Base-by-base conservation (phyloP, 305 asterid genomes). In the Fraxinus nigra region DNA sequence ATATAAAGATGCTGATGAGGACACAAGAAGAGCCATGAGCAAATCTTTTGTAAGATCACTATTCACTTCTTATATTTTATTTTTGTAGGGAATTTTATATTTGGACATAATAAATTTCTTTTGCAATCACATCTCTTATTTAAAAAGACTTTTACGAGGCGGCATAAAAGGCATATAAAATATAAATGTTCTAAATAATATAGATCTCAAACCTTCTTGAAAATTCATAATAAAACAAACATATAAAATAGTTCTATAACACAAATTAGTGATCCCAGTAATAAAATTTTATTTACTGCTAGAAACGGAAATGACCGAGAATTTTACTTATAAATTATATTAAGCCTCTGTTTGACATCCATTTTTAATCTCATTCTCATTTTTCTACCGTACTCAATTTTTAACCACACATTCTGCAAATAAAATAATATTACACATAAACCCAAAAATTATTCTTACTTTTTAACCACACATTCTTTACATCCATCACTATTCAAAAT, bases 11-110 rank as follows among this genome's bases (percentile, higher is more conserved):
- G 96, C 99, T 8, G 98, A 94, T 11, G 99, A 96, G 88, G 99
- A 96, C 87, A 87, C 97, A 0, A 88, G 93, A 83, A 87, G 99
- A 87, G 99, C 99, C 78, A 96, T 96, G 99, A 92, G 91, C 94
- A 96, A 96, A 89, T 96, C 99, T 56, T 96, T 94, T 78, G 99
- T 96, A 91, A 90, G 98, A 61, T 85, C 74, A 4, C 28, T 51
- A 0, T 67, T 28, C n/a, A 0, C 34, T 9, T 24, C 14, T 63
- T 9, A 22, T 63, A 24, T 63, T 63, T 5, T 16, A 51, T 16
- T 51, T 51, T 51, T 51, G 5, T 51, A 51, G 61, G 61, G 61
- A 54, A 54, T 54, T n/a, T 54, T 54, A 54, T 54, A 5, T 16
- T 16, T 51, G 61, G 61, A 51, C 22, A 51, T 4, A 1, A n/a